Percentiles rank a stretch among this genome's conserved stretches.
phyloP scores from a whole-genome alignment of 2,329 filamentous ascomycete genomes.

The Fusarium equiseti region DNA sequence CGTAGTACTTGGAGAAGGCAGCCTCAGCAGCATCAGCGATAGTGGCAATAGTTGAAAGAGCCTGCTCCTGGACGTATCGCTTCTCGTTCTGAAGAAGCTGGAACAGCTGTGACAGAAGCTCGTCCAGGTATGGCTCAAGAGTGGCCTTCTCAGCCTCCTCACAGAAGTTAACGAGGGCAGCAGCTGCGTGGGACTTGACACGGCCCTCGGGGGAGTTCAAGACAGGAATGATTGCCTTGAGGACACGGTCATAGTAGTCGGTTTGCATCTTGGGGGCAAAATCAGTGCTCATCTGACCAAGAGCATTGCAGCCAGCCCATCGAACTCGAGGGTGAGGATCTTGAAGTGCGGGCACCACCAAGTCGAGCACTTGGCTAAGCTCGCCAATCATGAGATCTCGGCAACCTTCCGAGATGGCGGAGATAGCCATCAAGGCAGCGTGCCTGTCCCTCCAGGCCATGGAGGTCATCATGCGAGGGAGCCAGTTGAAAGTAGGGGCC shows the following conservation, averaged over 20 bases:
- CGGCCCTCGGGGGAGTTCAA: constrained; percentile 90
- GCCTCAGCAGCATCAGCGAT: constrained; percentile 98
- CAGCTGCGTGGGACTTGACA: constrained; percentile 96
- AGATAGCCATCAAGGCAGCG: constrained; percentile 98
- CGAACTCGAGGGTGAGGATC: constrained; percentile 94
- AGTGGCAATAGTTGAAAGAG: constrained; percentile 95
- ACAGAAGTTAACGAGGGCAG: constrained; percentile 98
- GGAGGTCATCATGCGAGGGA: constrained; percentile 97
- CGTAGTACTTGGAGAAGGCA: constrained; percentile 95
- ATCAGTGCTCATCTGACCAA: constrained; percentile 99
- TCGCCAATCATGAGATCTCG: constrained; percentile 96
- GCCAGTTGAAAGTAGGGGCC: constrained; percentile 94
- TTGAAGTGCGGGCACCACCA: constrained; percentile 91
- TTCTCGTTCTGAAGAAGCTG: constrained; percentile 90
- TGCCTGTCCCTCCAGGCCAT: constrained; percentile 95
- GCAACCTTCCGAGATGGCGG: constrained; percentile 97
- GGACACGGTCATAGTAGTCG: constrained; percentile 88
- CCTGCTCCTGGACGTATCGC: constrained; percentile 97
- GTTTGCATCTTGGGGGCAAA: constrained; percentile 98
- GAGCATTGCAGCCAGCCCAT: constrained; percentile 96
- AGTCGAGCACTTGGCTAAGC: constrained; percentile 90
- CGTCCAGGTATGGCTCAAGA: constrained; percentile 92
- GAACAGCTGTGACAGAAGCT: constrained; percentile 86
- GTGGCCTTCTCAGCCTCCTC: constrained; percentile 95
- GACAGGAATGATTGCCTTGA: constrained; percentile 92